A percentile compares a stretch with the other conserved stretches of the same genome.
These are phyloP conservation scores for Sporothrix protearum DNA, from an alignment of 2,329 filamentous ascomycete genomes.

Conservation along the genomic window DNA sequence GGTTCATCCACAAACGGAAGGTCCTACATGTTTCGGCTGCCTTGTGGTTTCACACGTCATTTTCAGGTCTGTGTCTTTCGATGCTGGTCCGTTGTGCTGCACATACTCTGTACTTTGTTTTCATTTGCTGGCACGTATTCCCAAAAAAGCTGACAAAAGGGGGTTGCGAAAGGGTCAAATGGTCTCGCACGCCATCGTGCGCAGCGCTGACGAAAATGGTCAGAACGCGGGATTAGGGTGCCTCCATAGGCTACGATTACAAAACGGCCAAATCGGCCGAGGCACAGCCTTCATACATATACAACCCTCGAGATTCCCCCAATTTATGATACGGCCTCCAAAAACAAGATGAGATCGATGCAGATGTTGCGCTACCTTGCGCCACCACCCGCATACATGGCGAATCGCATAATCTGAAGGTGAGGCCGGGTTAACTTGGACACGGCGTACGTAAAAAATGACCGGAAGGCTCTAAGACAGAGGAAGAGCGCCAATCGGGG, in stretches of 20 bases:
- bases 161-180: not conserved
- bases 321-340: not conserved
- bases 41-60: not conserved
- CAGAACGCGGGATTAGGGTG: not conserved
- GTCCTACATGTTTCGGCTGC: not conserved
- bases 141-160: slow-evolving; percentile 13
- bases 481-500: not conserved
- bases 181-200: slow-evolving; percentile 18
- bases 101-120: not conserved
- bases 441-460: not conserved
- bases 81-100: not conserved
- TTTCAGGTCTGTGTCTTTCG: not conserved
- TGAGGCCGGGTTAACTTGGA: not conserved
- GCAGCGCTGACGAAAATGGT: slow-evolving; percentile 13
- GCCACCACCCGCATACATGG: not conserved
- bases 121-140: not conserved
- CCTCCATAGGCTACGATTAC: not conserved
- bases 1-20: not conserved
- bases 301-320: not conserved
- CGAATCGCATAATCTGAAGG: not conserved
- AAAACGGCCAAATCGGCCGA: not conserved
- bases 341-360: not conserved
- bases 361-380: not conserved
- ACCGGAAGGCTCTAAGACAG: not conserved
- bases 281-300: not conserved